Evolutionary conservation across 371 early-diverging fungal species (phyloP), one percentile per base, ranked within the genome.

Genomic region (Apophysomyces sp.): DNA sequence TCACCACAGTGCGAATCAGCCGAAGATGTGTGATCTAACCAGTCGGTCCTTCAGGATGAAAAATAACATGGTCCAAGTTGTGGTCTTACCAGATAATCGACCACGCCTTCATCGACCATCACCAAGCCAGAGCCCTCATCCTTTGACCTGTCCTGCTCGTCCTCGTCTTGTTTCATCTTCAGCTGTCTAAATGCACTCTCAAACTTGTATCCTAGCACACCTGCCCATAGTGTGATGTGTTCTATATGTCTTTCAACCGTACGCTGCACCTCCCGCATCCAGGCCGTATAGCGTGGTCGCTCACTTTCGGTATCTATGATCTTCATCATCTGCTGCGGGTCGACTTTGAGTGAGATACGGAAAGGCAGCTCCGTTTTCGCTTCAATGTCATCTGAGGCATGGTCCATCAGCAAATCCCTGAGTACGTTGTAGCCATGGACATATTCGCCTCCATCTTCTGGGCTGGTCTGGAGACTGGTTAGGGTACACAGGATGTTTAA

Each of bases 41-140:
- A 28, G 2, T 57, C 5, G n/a, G n/a, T n/a, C n/a, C n/a, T n/a
- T n/a, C n/a, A n/a, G n/a, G 27, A 34, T 36, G 6, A 3, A 28
- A 6, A 27, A 56, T 4, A 26, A 57, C 29, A 28, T 29, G 27
- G 15, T 24, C 55, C 28, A 31, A 26, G 11, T n/a, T 24, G 0
- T 26, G 2, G 9, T 18, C 65, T 69, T 72, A 77, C 77, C 66
- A 81, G 62, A 32, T 81, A 78, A 32, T 81, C 82, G 13, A 78
- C 77, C 1, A 81, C 82, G 4, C 82, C 82, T 63, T 81, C 82
- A 57, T 81, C 82, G 27, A 76, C 76, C 82, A 81, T 81, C 16
- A 81, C 79, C 8, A 67, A 51, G 15, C 69, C 72, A 4, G 60
- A 24, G 16, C 61, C 57, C 3, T 68, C 67, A 2, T 57, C 27